These are phyloP conservation scores for Scutellaria baicalensis DNA, from an alignment of 257 asterid species.

Conservation along the genomic window DNA sequence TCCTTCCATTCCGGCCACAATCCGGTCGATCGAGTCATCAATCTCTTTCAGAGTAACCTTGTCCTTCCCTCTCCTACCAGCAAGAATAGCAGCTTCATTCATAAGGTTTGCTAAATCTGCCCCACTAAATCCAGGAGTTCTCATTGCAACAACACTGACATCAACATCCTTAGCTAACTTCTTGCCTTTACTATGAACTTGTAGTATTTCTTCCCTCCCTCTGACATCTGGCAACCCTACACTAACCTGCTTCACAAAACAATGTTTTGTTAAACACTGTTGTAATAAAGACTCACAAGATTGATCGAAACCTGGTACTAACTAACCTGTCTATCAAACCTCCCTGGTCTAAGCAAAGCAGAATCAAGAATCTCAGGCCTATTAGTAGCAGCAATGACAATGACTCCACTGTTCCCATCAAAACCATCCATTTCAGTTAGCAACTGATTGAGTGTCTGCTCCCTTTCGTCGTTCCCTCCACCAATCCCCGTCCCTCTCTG, in stretches of 20 bases:
- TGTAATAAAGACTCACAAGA: background rate
- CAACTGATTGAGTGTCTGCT: conserved; percentile 64
- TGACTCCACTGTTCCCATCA: conserved; percentile 44
- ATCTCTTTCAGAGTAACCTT: conserved; percentile 39
- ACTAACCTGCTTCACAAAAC: conserved; percentile 29
- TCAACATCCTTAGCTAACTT: conserved; percentile 36
- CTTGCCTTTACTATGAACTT: conserved; percentile 50
- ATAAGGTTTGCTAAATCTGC: conserved; percentile 67
- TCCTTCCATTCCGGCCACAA: conserved; percentile 82
- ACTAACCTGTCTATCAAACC: conserved; percentile 61
- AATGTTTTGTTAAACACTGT: background rate
- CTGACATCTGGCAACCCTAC: conserved; percentile 58
- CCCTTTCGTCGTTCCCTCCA: conserved; percentile 76
- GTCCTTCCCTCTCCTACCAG: conserved; percentile 60
- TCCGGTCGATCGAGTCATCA: conserved; percentile 57
- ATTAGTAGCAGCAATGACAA: conserved; percentile 65
- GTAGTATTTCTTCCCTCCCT: conserved; percentile 56
- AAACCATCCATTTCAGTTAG: conserved; percentile 75
- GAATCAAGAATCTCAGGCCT: conserved; percentile 65
- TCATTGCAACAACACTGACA: conserved; percentile 54
- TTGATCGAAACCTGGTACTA: background rate
- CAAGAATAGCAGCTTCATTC: conserved; percentile 76
- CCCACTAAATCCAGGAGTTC: conserved; percentile 70
- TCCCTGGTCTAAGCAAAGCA: conserved; percentile 66
- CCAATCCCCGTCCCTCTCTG: conserved; percentile 76